Evolutionary conservation across 1,139 yeast species (phyloP).

Genomic region (Candida sanyaensis): DNA sequence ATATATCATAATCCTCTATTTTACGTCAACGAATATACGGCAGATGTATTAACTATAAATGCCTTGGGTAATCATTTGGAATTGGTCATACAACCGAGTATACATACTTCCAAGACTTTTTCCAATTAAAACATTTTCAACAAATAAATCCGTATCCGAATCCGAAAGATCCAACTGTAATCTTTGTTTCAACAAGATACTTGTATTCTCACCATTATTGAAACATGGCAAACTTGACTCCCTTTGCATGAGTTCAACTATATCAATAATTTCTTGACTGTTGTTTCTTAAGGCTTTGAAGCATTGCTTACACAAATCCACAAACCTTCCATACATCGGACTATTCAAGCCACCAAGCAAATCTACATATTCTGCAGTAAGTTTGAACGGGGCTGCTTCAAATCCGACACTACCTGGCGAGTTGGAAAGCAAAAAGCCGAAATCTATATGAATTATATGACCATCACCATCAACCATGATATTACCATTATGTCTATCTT

Average conservation of each 20-base stretch:
- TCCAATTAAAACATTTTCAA: slow-evolving; percentile 70
- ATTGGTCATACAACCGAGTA: slow-evolving; percentile 91
- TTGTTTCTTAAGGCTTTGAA: slow-evolving; percentile 72
- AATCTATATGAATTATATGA: slow-evolving; percentile 92
- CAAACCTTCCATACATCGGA: slow-evolving; percentile 58
- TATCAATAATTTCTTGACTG: slow-evolving; percentile 68
- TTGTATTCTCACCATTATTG: slow-evolving; percentile 81
- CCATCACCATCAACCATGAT: slow-evolving; percentile 94
- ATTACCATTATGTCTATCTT: slow-evolving; percentile 96
- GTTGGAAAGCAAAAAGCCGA: slow-evolving; percentile 88
- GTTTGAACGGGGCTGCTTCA: slow-evolving; percentile 95
- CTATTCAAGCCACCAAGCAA: slow-evolving; percentile 78
- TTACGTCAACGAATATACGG: too few species aligned
- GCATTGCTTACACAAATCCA: slow-evolving; percentile 63
- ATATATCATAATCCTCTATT: too few species aligned
- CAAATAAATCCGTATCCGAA: slow-evolving; percentile 72
- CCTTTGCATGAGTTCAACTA: slow-evolving; percentile 92
- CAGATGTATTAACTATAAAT: slow-evolving; percentile 66
- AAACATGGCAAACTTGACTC: slow-evolving; percentile 91
- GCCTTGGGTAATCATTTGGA: slow-evolving; percentile 92
- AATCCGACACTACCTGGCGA: slow-evolving; percentile 97
- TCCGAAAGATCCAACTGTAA: slow-evolving; percentile 76
- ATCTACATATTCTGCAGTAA: slow-evolving; percentile 86
- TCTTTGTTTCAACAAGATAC: slow-evolving; percentile 74
- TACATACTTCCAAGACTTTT: slow-evolving; percentile 85